phyloP scores from a whole-genome alignment of 306 rosid genomes.

The Prunus persica region Prunus_persica_NCBIv2 NC_034011.1:3730501-3731000 shows the following conservation, averaged over 20 bases:
- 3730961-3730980: background rate
- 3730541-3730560: slow-evolving; percentile 1
- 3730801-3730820: slow-evolving; percentile 30
- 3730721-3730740: background rate
- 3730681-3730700: background rate
- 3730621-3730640: background rate
- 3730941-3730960: background rate
- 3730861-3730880: slow-evolving; percentile 78
- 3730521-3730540: slow-evolving; percentile 4
- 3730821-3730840: slow-evolving; percentile 96
- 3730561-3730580: slow-evolving; percentile 14
- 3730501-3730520: slow-evolving; percentile 74
- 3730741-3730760: background rate
- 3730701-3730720: background rate
- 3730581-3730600: slow-evolving; percentile 1
- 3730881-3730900: slow-evolving; percentile 94
- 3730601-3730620: slow-evolving; percentile 9
- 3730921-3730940: background rate
- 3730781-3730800: slow-evolving; percentile 9
- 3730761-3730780: no score
- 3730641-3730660: background rate
- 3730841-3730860: slow-evolving; percentile 87
- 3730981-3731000: background rate
- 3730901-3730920: slow-evolving; percentile 18
- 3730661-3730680: background rate